phyloP scores from a whole-genome alignment of 495 filamentous ascomycete species.

The Lindgomyces ingoldianus region DNA sequence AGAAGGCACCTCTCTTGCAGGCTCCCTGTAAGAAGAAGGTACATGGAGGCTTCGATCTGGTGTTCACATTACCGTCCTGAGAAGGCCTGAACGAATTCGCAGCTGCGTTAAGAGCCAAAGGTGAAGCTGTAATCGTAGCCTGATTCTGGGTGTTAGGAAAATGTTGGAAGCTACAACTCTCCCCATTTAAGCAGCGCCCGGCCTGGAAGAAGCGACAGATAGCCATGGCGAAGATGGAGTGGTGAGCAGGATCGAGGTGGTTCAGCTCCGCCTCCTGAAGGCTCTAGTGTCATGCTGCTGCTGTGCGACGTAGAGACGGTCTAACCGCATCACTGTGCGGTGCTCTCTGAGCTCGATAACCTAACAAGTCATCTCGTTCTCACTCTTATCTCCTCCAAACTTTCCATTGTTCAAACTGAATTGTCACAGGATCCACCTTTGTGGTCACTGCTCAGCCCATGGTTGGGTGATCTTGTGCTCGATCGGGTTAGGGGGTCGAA shows the following conservation, averaged over 20 bases:
- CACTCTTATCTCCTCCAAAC: too few relatives aligned
- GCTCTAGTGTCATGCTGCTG: background rate
- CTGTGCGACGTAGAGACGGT: background rate
- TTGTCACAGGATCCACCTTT: too few relatives aligned
- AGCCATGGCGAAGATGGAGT: background rate
- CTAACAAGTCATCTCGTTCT: background rate
- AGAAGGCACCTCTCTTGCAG: constrained; percentile 9
- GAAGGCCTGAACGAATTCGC: background rate
- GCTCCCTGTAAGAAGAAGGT: constrained; percentile 15
- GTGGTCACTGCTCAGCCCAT: too few relatives aligned
- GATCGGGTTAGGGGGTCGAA: too few relatives aligned
- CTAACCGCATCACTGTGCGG: background rate
- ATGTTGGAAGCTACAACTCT: constrained; percentile 8
- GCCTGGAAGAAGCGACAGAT: background rate
- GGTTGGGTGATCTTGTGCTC: too few relatives aligned
- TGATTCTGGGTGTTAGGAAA: background rate
- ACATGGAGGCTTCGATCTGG: constrained; percentile 4
- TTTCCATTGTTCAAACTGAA: too few relatives aligned
- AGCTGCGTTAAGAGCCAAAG: too few relatives aligned
- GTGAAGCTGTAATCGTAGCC: background rate
- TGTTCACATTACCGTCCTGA: background rate
- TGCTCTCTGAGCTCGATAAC: background rate
- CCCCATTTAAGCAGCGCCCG: background rate
- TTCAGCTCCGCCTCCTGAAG: background rate
- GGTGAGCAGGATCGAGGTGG: background rate